Base-by-base conservation (phyloP, 2,329 filamentous ascomycete species). In the Sclerotinia nivalis region DNA sequence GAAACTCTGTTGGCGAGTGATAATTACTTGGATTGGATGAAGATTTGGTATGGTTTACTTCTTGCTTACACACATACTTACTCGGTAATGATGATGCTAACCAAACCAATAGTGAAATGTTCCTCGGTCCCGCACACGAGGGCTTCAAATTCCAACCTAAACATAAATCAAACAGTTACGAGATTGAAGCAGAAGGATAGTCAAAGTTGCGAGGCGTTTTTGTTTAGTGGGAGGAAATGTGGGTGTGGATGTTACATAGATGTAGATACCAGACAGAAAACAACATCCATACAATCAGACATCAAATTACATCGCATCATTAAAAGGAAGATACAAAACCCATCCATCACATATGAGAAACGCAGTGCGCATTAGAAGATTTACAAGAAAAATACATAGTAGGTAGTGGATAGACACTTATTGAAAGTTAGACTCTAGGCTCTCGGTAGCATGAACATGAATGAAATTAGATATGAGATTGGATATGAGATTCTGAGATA, bases 1-100 rank as follows among this genome's bases (percentile, higher is more conserved):
- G 96, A 99, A 86, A 97, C 93, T n/a, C 82, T 99, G 74, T 85
- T 99, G 82, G 90, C 90, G 20, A 97, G 93, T 81, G 88, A 88
- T 73, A 93, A 98, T 81, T 97, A 97, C 82, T 91, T 91, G 82
- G 96, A 99, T 80, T 99, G 96, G 96, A 93, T 99, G 80, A 98
- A 97, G 84, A 96, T 99, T 77, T 96, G 90, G 93, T 96, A 87
- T 80, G 88, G 84, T 52, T 52, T 49, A 40, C 45, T 59, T 45
- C 45, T 50, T 34, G 10, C 31, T 28, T 37, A 43, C 40, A 43
- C 22, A 28, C 37, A 4, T 64, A 13, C 4, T 49, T 40, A 2
- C 22, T 3, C 10, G 4, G 9, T 12, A 20, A 18, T 37, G 6
- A 65, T 28, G 47, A 52, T 20, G 15, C 61, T 65, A 25, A 65